Evolutionary conservation across 768 basidiomycete genomes (phyloP).

Genomic region (Auriculariales sp.): DNA sequence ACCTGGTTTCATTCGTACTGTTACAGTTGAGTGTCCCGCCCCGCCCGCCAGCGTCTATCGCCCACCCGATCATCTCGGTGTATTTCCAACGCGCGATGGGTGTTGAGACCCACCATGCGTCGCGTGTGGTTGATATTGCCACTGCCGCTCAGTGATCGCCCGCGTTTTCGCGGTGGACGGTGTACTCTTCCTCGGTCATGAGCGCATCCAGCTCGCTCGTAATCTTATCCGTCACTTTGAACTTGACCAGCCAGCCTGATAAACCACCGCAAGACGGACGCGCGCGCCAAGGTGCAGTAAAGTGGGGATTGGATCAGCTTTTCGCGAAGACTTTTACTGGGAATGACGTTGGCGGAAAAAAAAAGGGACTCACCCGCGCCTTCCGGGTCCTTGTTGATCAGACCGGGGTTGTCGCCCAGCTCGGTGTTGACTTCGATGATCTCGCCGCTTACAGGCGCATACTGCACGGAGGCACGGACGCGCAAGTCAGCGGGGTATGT

Average conservation of each 20-base stretch:
- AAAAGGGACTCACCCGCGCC: slow-evolving; percentile 44
- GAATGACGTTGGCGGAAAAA: neutral
- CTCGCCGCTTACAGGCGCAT: slow-evolving; percentile 81
- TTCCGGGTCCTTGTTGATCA: slow-evolving; percentile 83
- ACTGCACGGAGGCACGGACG: too few species aligned
- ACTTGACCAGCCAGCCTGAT: slow-evolving; percentile 92
- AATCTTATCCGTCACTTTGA: slow-evolving; percentile 56
- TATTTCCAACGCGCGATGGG: neutral
- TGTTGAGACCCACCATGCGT: neutral
- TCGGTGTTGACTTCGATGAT: slow-evolving; percentile 66
- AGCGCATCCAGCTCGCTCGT: slow-evolving; percentile 75
- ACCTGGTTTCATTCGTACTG: too few species aligned
- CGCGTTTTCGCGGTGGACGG: slow-evolving; percentile 32
- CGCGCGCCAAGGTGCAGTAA: too few species aligned
- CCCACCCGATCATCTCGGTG: neutral
- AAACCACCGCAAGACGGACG: neutral
- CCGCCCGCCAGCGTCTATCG: neutral
- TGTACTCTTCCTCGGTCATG: slow-evolving; percentile 66
- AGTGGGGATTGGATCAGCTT: too few species aligned
- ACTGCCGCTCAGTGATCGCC: slow-evolving; percentile 7
- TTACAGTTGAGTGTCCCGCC: neutral
- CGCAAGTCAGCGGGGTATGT: neutral
- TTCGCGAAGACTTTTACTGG: neutral
- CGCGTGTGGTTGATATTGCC: neutral
- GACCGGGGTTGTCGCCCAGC: slow-evolving; percentile 50